These are phyloP conservation scores for Candida gigantensis DNA, from an alignment of 1,139 yeast species.

Conservation along the genomic window DNA sequence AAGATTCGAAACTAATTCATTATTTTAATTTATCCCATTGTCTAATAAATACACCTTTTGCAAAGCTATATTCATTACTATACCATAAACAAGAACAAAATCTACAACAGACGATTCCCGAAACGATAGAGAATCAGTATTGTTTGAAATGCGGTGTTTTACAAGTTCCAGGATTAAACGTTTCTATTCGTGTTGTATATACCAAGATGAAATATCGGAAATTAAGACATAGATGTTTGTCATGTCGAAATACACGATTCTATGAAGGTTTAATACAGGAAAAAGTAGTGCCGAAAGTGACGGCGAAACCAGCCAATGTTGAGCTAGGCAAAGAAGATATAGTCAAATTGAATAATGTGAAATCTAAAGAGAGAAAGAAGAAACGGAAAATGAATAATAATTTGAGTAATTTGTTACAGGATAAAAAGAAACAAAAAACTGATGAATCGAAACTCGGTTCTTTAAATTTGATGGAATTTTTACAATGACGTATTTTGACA, in stretches of 20 bases:
- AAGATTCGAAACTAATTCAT: constrained; percentile 28
- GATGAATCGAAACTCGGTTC: constrained; percentile 26
- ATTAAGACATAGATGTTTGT: constrained; percentile 9
- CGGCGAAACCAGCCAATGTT: constrained; percentile 3
- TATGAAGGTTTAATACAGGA: constrained; percentile 7
- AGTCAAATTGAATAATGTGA: constrained; percentile 6
- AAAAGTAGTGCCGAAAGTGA: constrained; percentile 6
- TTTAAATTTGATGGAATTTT: constrained; percentile 51
- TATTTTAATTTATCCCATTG: constrained; percentile 34
- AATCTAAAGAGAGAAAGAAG: constrained; percentile 28
- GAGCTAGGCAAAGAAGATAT: constrained; percentile 12
- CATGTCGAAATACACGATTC: constrained; percentile 10
- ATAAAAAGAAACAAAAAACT: constrained; percentile 42
- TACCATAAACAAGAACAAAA: constrained; percentile 24
- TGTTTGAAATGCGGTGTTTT: constrained; percentile 50
- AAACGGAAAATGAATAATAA: constrained; percentile 34
- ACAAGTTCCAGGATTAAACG: constrained; percentile 48
- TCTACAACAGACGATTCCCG: constrained; percentile 31
- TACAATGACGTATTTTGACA: constrained; percentile 26
- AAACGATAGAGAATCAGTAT: constrained; percentile 27
- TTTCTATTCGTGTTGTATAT: constrained; percentile 21
- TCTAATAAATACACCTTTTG: constrained; percentile 23
- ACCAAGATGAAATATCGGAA: constrained; percentile 12
- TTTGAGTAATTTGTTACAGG: constrained; percentile 39
- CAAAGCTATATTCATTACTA: constrained; percentile 26